Conservation (phyloP, 2,329 filamentous ascomycete species). For the Microcyclospora tardicrescens region DNA sequence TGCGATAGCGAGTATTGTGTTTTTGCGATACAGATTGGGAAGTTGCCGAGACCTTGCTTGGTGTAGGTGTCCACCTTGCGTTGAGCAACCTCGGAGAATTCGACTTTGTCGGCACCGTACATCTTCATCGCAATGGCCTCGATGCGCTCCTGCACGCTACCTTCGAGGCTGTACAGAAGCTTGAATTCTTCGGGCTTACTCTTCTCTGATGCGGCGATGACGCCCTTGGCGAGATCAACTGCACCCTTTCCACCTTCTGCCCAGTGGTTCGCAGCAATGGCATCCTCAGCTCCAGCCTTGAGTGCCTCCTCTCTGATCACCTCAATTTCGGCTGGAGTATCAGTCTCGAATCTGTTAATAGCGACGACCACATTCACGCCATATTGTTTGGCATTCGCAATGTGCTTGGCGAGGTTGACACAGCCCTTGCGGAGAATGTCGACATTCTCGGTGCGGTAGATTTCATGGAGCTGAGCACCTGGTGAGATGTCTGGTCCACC, state of each 20-base stretch:
- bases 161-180: conserved; percentile 70
- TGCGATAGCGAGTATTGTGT: conserved; percentile 95
- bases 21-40: conserved; percentile 96
- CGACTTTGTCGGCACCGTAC: conserved; percentile 83
- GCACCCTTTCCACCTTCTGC: conserved; percentile 87
- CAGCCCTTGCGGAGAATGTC: conserved; percentile 83
- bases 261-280: conserved; percentile 92
- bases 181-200: conserved; percentile 65
- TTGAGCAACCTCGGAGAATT: conserved; percentile 87
- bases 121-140: conserved; percentile 81
- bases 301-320: conserved; percentile 84
- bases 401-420: conserved; percentile 91
- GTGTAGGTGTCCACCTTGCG: conserved; percentile 95
- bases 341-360: conserved; percentile 91
- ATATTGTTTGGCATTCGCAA: conserved; percentile 75
- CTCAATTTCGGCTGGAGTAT: conserved; percentile 82
- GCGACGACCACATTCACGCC: conserved; percentile 91
- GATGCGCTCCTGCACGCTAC: conserved; percentile 75
- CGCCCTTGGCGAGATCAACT: conserved; percentile 72
- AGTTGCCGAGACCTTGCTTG: conserved; percentile 76
- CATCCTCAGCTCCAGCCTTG: conserved; percentile 83
- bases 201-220: conserved; percentile 70
- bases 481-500: conserved; percentile 88
- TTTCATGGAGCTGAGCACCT: conserved; percentile 68
- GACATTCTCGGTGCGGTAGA: conserved; percentile 88